Evolutionary conservation across 495 filamentous ascomycete genomes (phyloP).

Genomic region (Lepraria neglecta): DNA sequence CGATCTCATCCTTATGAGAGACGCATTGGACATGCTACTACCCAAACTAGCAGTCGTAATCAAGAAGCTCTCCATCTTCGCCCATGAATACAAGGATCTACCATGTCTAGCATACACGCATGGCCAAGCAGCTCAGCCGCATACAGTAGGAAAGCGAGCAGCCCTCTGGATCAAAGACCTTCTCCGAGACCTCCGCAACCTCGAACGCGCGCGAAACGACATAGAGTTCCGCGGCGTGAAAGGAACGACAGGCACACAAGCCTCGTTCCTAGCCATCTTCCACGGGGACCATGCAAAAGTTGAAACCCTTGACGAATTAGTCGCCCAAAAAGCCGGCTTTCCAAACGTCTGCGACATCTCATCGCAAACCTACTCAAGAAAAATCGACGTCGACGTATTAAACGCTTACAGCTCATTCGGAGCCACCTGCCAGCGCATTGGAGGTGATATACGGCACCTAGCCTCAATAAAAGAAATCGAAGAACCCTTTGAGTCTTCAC

Average conservation of each 20-base stretch:
- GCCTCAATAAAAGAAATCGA: constrained; percentile 39
- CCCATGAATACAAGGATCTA: constrained; percentile 64
- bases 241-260: constrained; percentile 69
- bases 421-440: constrained; percentile 66
- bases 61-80: constrained; percentile 70
- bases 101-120: constrained; percentile 75
- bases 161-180: constrained; percentile 85
- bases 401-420: constrained; percentile 80
- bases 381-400: constrained; percentile 74
- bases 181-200: constrained; percentile 75
- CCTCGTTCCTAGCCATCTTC: constrained; percentile 80
- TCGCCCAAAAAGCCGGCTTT: constrained; percentile 85
- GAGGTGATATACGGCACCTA: constrained; percentile 71
- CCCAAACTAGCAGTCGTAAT: constrained; percentile 84
- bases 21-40: constrained; percentile 68
- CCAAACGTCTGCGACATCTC: constrained; percentile 62
- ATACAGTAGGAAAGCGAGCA: constrained; percentile 77
- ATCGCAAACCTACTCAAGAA: constrained; percentile 75
- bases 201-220: constrained; percentile 65
- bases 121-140: constrained; percentile 65
- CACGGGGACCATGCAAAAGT: constrained; percentile 71
- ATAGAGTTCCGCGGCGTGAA: constrained; percentile 80
- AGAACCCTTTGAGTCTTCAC: constrained; percentile 21
- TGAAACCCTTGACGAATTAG: constrained; percentile 62
- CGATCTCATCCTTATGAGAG: constrained; percentile 75